phyloP scores from a whole-genome alignment of 2,329 filamentous ascomycete genomes.

The Neophaeococcomyces aloes region DNA sequence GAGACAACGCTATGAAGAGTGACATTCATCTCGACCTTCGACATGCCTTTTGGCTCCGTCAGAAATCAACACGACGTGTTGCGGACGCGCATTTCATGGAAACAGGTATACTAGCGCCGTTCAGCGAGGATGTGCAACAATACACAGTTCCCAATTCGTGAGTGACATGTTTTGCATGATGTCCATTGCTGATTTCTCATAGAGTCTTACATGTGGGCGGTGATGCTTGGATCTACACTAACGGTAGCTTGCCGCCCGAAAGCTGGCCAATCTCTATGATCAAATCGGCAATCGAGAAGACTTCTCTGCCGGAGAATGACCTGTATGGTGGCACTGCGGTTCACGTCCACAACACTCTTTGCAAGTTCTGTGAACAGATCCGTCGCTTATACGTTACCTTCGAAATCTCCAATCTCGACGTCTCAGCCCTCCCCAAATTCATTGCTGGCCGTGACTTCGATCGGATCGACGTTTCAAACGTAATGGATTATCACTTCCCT shows the following conservation, averaged over 20 bases:
- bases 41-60: background rate
- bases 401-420: too few relatives aligned
- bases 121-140: background rate
- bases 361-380: background rate
- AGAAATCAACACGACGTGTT: background rate
- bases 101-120: background rate
- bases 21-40: background rate
- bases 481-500: too few relatives aligned
- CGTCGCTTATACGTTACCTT: background rate
- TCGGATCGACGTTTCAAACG: too few relatives aligned
- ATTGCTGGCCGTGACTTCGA: too few relatives aligned
- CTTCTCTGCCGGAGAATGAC: too few relatives aligned
- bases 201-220: too few relatives aligned
- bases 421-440: too few relatives aligned
- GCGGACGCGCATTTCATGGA: background rate
- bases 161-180: too few relatives aligned
- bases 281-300: too few relatives aligned
- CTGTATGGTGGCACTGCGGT: background rate
- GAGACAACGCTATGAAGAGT: background rate
- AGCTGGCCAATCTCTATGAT: background rate
- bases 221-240: background rate
- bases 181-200: too few relatives aligned
- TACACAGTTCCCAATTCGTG: background rate
- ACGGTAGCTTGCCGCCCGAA: background rate
- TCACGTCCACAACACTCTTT: background rate